A percentile compares a stretch with the other conserved stretches of the same genome.
Conservation (phyloP, 2,329 filamentous ascomycete genomes). For the Sporothrix mexicana region DNA sequence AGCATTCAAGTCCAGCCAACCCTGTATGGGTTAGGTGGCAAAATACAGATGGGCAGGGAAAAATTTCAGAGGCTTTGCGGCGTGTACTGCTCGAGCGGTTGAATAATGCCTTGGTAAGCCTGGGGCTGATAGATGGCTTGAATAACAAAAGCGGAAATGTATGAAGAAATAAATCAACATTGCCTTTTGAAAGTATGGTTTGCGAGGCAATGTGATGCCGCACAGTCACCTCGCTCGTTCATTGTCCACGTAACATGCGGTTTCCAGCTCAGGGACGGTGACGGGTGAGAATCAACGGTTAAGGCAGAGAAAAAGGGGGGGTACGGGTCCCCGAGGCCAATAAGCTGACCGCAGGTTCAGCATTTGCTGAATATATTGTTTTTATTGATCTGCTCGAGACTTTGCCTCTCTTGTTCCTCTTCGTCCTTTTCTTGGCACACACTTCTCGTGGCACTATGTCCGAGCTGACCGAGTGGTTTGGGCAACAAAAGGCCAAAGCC, state of each 20-base stretch:
- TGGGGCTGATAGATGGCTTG: background rate
- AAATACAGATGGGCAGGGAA: background rate
- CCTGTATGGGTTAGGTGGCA: conserved; percentile 13
- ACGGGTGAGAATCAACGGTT: conserved; percentile 13
- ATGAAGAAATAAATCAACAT: background rate
- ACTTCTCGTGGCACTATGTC: conserved; percentile 3
- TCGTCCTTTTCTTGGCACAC: background rate
- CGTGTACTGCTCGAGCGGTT: background rate
- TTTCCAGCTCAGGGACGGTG: conserved; percentile 4
- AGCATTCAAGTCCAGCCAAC: background rate
- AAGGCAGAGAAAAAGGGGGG: background rate
- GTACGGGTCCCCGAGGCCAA: conserved; percentile 15
- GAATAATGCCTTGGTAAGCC: conserved; percentile 29
- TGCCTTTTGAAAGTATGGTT: background rate
- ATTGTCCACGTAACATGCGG: background rate
- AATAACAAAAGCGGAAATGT: background rate
- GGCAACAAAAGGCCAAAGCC: too few species aligned
- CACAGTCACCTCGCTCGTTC: background rate
- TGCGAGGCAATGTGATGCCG: background rate
- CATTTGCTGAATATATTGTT: background rate
- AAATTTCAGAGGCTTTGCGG: background rate
- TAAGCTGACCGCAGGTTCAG: conserved; percentile 21
- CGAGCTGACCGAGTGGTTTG: background rate
- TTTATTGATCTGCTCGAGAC: background rate
- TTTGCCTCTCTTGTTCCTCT: background rate